Base-by-base conservation (phyloP, 2,329 filamentous ascomycete genomes). In the Hypoxylon sp. region DNA sequence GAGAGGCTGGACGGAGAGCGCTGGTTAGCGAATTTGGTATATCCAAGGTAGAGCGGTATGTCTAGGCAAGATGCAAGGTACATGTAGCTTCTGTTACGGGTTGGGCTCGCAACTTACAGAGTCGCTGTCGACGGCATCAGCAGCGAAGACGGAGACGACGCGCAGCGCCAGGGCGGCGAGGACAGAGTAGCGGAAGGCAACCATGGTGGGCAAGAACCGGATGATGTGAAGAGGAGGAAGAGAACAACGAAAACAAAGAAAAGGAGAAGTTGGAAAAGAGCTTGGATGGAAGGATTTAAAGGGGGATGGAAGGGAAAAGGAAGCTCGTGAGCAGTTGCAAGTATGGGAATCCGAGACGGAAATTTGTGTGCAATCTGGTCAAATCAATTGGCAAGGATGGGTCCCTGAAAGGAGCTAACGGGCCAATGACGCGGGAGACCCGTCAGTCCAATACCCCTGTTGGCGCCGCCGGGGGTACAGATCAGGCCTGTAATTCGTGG, bases 121-220 rank as follows among this genome's bases (percentile, higher is more conserved):
- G 24, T 67, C 65, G 7, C 48, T 63, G 55, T 72, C 67, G 27
- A 58, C 67, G 54, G 68, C 66, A 38, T n/a, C n/a, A n/a, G n/a
- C n/a, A n/a, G 70, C 72, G 23, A 74, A 71, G 55, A 72, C 72
- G 15, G 70, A 72, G 43, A 65, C 61, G 42, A 70, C 67, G 49
- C 69, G 70, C 35, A 73, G 69, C 29, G 70, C 70, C 48, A 74
- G 60, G 24, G 69, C 70, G 42, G 67, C 69, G n/a, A 74, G 70
- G 31, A 70, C 65, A 40, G 71, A 74, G 57, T 70, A 73, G 58
- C 69, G 69, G 54, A 73, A 57, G 48, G 71, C 70, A 27, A 73
- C 71, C 71, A 73, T 73, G 48, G 38, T 71, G 67, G 57, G 51
- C 59, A 38, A 55, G 26, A 4, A 23, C 24, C 26, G 41, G 24